Conservation (phyloP, 208 protist genomes). For the Leishmania amazonensis region DNA sequence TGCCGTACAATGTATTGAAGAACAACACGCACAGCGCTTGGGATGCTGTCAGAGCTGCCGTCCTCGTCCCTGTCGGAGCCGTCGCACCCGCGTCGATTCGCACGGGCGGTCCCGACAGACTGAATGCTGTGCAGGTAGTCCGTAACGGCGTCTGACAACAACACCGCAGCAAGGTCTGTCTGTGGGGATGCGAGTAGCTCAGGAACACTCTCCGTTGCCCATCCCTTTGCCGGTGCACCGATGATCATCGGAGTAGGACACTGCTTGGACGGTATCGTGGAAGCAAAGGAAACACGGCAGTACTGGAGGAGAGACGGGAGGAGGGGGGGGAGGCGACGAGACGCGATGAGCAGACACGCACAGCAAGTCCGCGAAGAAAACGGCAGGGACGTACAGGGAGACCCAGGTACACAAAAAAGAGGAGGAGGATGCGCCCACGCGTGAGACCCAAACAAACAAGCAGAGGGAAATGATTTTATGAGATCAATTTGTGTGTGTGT, state of each 20-base stretch:
- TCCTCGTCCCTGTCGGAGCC: background rate
- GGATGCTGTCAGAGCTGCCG: background rate
- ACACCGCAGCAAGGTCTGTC: slow-evolving; percentile 9
- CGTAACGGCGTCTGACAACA: slow-evolving; percentile 13
- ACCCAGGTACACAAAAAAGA: background rate
- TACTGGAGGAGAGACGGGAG: background rate
- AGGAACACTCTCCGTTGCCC: slow-evolving; percentile 19
- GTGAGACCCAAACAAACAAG: background rate
- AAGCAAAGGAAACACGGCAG: background rate
- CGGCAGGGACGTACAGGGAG: background rate
- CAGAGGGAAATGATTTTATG: background rate
- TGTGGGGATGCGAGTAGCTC: slow-evolving; percentile 15
- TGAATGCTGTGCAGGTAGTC: slow-evolving; percentile 33
- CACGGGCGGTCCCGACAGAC: background rate
- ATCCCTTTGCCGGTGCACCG: slow-evolving; percentile 4
- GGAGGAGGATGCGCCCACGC: background rate
- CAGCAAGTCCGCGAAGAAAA: background rate
- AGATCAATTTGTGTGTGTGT: background rate
- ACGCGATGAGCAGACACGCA: background rate
- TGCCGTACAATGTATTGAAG: slow-evolving; percentile 21
- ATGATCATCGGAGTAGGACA: background rate
- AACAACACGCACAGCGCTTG: slow-evolving; percentile 9
- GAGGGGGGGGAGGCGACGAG: background rate
- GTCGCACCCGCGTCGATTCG: background rate
- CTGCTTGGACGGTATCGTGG: background rate